Conservation (phyloP, 1,284 basidiomycete genomes). For the Cryptococcus depauperatus region DNA sequence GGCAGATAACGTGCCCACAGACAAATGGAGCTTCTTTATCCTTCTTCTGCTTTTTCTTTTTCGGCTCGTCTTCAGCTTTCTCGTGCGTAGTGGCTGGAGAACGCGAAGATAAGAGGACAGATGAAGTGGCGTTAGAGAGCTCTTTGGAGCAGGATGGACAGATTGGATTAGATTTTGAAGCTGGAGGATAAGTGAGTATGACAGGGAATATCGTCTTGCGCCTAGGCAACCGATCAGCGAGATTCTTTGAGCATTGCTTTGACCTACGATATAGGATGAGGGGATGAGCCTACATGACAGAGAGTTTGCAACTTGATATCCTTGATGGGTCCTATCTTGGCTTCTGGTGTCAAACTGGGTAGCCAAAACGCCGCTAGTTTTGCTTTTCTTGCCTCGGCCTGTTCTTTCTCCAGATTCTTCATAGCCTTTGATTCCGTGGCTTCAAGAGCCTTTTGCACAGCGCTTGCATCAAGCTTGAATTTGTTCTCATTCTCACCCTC, state of each 20-base stretch:
- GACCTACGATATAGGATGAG: slow-evolving; percentile 65
- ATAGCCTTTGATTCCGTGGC: slow-evolving; percentile 81
- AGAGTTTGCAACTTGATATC: slow-evolving; percentile 78
- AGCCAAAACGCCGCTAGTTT: slow-evolving; percentile 95
- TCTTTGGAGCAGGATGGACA: slow-evolving; percentile 83
- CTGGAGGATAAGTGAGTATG: slow-evolving; percentile 56
- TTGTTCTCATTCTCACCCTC: slow-evolving; percentile 57
- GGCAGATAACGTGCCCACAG: slow-evolving; percentile 79
- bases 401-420: slow-evolving; percentile 70
- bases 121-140: slow-evolving; percentile 68
- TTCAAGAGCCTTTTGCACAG: slow-evolving; percentile 60
- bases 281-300: slow-evolving; percentile 66
- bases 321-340: slow-evolving; percentile 55
- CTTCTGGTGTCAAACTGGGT: slow-evolving; percentile 73
- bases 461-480: slow-evolving; percentile 63
- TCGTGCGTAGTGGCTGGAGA: slow-evolving; percentile 2
- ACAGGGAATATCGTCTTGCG: slow-evolving; percentile 69
- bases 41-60: slow-evolving; percentile 36
- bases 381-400: slow-evolving; percentile 63
- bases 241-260: not conserved
- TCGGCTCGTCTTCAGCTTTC: slow-evolving; percentile 12
- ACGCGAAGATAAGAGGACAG: slow-evolving; percentile 50
- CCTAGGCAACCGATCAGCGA: slow-evolving; percentile 40
- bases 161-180: slow-evolving; percentile 52
- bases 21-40: slow-evolving; percentile 30